Evolutionary conservation across 169 alveolate genomes (phyloP).

Genomic region (Cryptosporidium sp.): DNA sequence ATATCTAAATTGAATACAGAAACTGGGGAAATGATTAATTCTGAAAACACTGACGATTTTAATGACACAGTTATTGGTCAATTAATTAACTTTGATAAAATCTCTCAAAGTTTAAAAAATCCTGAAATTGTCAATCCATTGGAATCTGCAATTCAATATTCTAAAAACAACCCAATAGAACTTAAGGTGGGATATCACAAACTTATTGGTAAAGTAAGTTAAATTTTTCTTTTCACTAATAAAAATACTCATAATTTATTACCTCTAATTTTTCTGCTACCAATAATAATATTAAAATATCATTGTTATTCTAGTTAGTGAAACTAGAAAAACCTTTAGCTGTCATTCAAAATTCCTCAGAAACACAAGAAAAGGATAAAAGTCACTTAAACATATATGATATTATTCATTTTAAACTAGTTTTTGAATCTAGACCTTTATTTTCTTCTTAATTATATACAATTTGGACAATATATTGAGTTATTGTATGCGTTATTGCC

Average conservation of each 20-base stretch:
- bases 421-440: constrained; percentile 62
- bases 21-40: constrained; percentile 26
- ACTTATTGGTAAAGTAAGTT: constrained; percentile 57
- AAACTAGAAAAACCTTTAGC: constrained; percentile 57
- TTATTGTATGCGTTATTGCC: background rate
- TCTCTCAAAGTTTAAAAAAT: background rate
- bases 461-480: constrained; percentile 27
- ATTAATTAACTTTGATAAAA: constrained; percentile 22
- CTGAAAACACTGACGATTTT: constrained; percentile 36
- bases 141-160: background rate
- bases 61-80: constrained; percentile 17
- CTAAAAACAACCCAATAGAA: constrained; percentile 46
- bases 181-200: constrained; percentile 41
- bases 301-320: background rate
- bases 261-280: background rate
- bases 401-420: constrained; percentile 31
- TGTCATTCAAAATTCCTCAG: constrained; percentile 9
- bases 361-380: background rate
- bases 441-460: constrained; percentile 7
- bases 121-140: background rate
- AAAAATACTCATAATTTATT: background rate
- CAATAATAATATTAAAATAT: background rate
- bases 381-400: constrained; percentile 17
- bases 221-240: background rate
- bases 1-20: constrained; percentile 48